Evolutionary conservation across 2,329 filamentous ascomycete genomes (phyloP).

Genomic region (Juglanconis sp.): DNA sequence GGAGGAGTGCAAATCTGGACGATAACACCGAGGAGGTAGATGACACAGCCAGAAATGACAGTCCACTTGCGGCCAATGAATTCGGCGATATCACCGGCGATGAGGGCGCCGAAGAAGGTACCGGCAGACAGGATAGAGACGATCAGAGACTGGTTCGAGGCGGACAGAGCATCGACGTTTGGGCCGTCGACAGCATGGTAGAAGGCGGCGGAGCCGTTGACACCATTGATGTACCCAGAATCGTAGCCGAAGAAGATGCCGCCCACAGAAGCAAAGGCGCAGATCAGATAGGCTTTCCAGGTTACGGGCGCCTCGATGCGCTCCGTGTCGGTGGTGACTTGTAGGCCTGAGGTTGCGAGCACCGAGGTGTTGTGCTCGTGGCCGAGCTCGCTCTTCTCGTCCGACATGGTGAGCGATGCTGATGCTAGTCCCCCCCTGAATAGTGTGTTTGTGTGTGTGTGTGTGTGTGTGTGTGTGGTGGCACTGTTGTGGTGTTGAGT

Average conservation of each 20-base stretch:
- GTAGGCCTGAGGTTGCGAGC: constrained; percentile 28
- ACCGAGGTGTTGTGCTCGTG: constrained; percentile 1
- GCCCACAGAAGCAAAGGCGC: constrained; percentile 68
- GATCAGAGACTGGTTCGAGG: constrained; percentile 53
- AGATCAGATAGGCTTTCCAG: constrained; percentile 65
- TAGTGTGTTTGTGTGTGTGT: not conserved
- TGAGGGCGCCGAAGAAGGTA: constrained; percentile 76
- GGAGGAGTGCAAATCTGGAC: constrained; percentile 59
- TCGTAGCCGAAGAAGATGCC: constrained; percentile 79
- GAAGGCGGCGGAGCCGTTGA: constrained; percentile 52
- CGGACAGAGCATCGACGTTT: constrained; percentile 31
- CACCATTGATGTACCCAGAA: constrained; percentile 71
- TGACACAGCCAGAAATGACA: constrained; percentile 65
- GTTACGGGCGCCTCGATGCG: constrained; percentile 67
- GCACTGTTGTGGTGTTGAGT: not conserved
- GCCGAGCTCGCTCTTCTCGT: constrained; percentile 5
- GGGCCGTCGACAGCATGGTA: constrained; percentile 47
- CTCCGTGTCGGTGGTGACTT: constrained; percentile 48
- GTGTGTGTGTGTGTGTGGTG: not conserved
- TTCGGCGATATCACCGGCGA: constrained; percentile 75
- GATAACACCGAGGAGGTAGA: constrained; percentile 68
- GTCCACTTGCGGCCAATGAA: constrained; percentile 70
- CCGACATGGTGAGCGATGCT: constrained; percentile 10
- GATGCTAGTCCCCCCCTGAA: not conserved
- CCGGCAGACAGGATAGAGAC: constrained; percentile 74